These are phyloP conservation scores for Termitomyces bulborhizus DNA, from an alignment of 768 basidiomycete species.

Conservation along the genomic window DNA sequence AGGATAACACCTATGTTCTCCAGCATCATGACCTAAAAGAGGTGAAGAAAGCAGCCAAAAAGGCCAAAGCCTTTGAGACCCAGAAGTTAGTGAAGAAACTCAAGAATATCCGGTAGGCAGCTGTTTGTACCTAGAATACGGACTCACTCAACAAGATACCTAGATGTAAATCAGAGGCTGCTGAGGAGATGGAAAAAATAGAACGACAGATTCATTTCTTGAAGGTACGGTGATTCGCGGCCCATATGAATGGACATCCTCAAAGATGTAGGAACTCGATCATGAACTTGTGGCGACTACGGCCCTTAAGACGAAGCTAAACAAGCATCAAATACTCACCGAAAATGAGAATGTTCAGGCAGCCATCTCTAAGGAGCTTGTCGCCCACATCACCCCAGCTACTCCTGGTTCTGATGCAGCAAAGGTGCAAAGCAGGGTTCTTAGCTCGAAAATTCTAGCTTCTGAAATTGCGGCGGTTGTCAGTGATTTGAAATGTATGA, in stretches of 20 bases:
- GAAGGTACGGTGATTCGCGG: slow-evolving; percentile 43
- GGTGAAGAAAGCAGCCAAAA: slow-evolving; percentile 72
- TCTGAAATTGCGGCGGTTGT: slow-evolving; percentile 48
- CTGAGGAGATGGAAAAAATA: slow-evolving; percentile 37
- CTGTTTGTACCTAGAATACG: not conserved
- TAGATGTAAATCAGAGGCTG: slow-evolving; percentile 30
- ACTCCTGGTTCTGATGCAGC: slow-evolving; percentile 36
- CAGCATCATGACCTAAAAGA: slow-evolving; percentile 76
- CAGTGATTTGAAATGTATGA: slow-evolving; percentile 37
- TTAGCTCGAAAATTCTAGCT: slow-evolving; percentile 74
- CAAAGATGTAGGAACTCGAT: slow-evolving; percentile 41
- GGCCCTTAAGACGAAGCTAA: slow-evolving; percentile 67
- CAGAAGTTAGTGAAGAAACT: slow-evolving; percentile 81
- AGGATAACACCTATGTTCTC: not conserved
- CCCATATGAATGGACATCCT: not conserved
- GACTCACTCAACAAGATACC: not conserved
- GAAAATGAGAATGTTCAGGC: slow-evolving; percentile 39
- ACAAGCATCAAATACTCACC: slow-evolving; percentile 61
- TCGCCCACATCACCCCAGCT: slow-evolving; percentile 25
- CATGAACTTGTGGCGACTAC: slow-evolving; percentile 53
- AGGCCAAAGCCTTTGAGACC: slow-evolving; percentile 73
- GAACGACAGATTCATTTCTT: slow-evolving; percentile 56
- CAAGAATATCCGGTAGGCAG: slow-evolving; percentile 55
- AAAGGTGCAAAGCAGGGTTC: slow-evolving; percentile 65
- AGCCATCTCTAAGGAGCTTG: slow-evolving; percentile 41